Evolutionary conservation across 2,329 filamentous ascomycete genomes (phyloP), one percentile per base, ranked within the genome.

Genomic region (Fusarium nelsonii): DNA sequence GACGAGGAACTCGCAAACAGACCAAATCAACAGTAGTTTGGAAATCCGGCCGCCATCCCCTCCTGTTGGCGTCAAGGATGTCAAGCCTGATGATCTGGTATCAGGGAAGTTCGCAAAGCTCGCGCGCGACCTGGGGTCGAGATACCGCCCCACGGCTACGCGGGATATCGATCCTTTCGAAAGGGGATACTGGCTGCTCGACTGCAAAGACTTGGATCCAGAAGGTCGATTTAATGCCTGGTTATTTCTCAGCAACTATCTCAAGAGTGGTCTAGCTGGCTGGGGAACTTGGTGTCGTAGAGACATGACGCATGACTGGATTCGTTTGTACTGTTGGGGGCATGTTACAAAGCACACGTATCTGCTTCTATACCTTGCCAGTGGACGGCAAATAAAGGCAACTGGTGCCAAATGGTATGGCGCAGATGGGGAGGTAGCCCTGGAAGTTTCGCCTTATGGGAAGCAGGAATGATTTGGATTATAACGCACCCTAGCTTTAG

Each of bases 251-350:
- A 81, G 81, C 8, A 84, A 89, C 16, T 87, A 88, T 49, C 80
- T 97, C 34, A 80, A 80, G 8, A 82, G 81, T 28, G 88, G 89
- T 1, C 80, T 83, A 23, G 85, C 87, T 0, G 91, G 91, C 4
- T 93, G 91, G 91, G 89, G 89, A 4, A 84, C 91, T 2, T 88
- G 86, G 81, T 89, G 87, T 68, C 78, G 75, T 15, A 80, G 87
- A 48, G 72, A 73, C 26, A 77, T 71, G 8, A 80, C 78, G 39
- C 78, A 75, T 12, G 75, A 71, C 6, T 84, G 81, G 70, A 77
- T 97, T 3, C 85, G 88, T 34, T 77, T 95, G 2, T 96, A 92
- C 75, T 92, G 92, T 74, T 97, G 92, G 90, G 94, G 92, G 1
- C 86, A 90, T 65, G 81, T 93, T 1, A 87, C 88, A 0, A 85